phyloP scores from a whole-genome alignment of 352 stramenopile species.

The Phytopythium kandeliae region DNA sequence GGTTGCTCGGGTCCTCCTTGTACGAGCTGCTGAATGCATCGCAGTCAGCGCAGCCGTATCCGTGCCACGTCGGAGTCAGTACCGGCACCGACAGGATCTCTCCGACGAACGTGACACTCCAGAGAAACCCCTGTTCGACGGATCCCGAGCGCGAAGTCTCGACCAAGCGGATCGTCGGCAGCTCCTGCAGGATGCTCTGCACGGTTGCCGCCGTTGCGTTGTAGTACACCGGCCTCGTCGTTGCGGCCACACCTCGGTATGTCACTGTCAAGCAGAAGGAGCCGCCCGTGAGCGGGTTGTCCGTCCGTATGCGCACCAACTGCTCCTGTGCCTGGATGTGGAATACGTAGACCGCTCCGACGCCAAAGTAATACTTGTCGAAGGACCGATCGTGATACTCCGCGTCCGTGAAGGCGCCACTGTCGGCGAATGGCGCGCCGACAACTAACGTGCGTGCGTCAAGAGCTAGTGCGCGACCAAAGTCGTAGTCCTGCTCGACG shows the following conservation, averaged over 20 bases:
- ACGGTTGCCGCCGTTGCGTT: conserved; percentile 57
- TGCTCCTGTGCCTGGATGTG: conserved; percentile 75
- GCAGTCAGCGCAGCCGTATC: conserved; percentile 60
- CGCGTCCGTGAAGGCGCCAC: conserved; percentile 47
- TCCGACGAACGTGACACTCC: conserved; percentile 80
- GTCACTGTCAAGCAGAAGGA: conserved; percentile 71
- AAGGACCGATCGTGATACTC: conserved; percentile 58
- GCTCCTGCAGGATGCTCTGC: conserved; percentile 75
- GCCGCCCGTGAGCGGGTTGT: conserved; percentile 53
- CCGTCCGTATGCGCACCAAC: conserved; percentile 44
- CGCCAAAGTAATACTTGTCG: conserved; percentile 59
- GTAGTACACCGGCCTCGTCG: conserved; percentile 58
- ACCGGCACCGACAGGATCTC: conserved; percentile 57
- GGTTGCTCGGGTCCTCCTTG: conserved; percentile 37
- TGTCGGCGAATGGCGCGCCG: conserved; percentile 79
- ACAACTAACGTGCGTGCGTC: conserved; percentile 85
- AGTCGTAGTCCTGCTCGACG: conserved; percentile 83
- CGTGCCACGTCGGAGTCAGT: conserved; percentile 56
- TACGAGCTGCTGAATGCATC: conserved; percentile 68
- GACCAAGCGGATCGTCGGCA: conserved; percentile 76
- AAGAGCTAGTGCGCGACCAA: conserved; percentile 83
- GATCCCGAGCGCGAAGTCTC: conserved; percentile 64
- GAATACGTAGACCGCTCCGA: conserved; percentile 70
- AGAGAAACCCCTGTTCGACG: conserved; percentile 77
- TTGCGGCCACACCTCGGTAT: conserved; percentile 51